These are phyloP conservation scores for Coccomyxa subellipsoidea DNA, from an alignment of 163 green algal species.

Conservation along the genomic window DNA sequence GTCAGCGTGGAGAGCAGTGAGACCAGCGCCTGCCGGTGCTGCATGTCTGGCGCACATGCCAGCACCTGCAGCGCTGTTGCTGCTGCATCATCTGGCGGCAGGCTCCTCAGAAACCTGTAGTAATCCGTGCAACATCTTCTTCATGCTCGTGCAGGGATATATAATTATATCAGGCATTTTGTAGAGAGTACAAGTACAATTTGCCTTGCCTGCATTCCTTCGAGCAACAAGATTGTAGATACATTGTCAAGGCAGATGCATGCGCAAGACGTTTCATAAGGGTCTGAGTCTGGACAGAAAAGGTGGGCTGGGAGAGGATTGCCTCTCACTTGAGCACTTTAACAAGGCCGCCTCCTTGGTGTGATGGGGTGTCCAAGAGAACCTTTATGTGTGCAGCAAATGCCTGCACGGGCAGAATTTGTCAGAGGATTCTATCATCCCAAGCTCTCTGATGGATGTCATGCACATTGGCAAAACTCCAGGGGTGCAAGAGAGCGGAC, in stretches of 20 bases:
- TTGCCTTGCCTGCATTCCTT: too few relatives aligned
- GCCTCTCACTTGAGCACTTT: background rate
- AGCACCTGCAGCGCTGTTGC: background rate
- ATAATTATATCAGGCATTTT: too few relatives aligned
- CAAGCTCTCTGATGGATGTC: too few relatives aligned
- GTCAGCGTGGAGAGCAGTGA: background rate
- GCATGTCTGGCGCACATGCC: background rate
- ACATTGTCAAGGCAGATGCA: background rate
- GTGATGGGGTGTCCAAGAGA: background rate
- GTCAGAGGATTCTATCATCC: too few relatives aligned
- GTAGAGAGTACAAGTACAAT: too few relatives aligned
- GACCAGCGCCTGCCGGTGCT: background rate
- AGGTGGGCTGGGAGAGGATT: background rate
- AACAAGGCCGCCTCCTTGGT: background rate
- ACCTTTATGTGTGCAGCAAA: background rate
- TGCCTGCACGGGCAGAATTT: background rate
- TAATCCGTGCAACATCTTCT: background rate
- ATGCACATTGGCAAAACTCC: too few relatives aligned
- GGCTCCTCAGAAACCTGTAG: background rate
- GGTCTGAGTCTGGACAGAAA: too few relatives aligned
- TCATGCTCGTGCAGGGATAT: too few relatives aligned
- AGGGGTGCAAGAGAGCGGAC: background rate
- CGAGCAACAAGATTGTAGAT: background rate
- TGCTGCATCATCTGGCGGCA: background rate
- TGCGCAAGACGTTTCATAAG: background rate